phyloP scores from a whole-genome alignment of 768 basidiomycete genomes.

The Cystobasidium ongulense region DNA sequence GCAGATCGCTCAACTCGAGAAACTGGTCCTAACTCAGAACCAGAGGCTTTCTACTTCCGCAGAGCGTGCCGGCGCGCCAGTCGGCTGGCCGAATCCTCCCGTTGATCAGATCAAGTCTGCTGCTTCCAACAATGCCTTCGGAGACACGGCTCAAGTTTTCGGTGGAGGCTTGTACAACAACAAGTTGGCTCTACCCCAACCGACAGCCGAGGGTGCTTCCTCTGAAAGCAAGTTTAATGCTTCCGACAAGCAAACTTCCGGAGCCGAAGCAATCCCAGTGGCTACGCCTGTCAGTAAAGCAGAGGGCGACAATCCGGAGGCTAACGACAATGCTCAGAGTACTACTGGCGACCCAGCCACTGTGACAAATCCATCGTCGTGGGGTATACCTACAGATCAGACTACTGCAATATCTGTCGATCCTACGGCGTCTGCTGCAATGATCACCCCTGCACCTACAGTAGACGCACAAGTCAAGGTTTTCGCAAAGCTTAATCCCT shows the following conservation, averaged over 20 bases:
- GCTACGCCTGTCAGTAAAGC: too few relatives aligned
- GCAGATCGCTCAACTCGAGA: neutral
- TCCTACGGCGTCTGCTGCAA: too few relatives aligned
- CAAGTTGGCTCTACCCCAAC: neutral
- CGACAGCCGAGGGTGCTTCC: neutral
- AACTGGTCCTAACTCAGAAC: neutral
- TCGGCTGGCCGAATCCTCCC: neutral
- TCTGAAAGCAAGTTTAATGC: too few relatives aligned
- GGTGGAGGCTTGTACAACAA: neutral
- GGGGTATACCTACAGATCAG: neutral
- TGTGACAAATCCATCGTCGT: too few relatives aligned
- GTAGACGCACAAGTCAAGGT: neutral
- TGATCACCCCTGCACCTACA: neutral
- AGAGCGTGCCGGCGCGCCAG: neutral
- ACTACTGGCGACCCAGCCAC: too few relatives aligned
- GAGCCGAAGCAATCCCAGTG: too few relatives aligned
- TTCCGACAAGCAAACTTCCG: too few relatives aligned
- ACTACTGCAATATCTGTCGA: too few relatives aligned
- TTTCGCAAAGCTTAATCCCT: neutral
- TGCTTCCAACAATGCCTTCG: neutral
- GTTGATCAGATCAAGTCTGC: neutral
- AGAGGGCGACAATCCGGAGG: too few relatives aligned
- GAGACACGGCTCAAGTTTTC: neutral
- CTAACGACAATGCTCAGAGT: neutral
- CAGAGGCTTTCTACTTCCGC: neutral